Evolutionary conservation across 2,329 filamentous ascomycete species (phyloP), one percentile per base, ranked within the genome.

Genomic region (Paraphaeosphaeria minitans): DNA sequence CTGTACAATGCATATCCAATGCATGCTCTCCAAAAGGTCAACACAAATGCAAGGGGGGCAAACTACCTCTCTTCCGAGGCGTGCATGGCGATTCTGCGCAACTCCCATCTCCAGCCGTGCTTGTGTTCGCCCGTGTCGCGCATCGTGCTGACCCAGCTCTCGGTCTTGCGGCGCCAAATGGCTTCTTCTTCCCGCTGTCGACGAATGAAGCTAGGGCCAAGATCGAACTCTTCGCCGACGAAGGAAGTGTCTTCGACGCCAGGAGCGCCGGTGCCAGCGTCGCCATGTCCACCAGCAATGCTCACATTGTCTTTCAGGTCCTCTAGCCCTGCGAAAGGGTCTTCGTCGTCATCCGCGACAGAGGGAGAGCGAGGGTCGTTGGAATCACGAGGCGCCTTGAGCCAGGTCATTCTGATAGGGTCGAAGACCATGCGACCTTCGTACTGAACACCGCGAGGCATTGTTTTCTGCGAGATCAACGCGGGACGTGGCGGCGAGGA

Each of bases 401-500:
- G 84, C 95, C 95, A 99, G 75, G 93, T 96, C 94, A 99, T 98
- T 68, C 92, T 92, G 62, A 92, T 89, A 3, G 95, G 95, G 73
- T 99, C 95, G 75, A 98, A 99, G 10, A 98, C 90, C 95, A 99
- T 99, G 66, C 93, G 92, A n/a, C 93, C 91, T 58, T 97, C 93
- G 37, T 97, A 90, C 77, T 97, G 93, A 14, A 97, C 90, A 61
- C 92, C 93, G 71, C 94, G 91, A 61, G 89, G 74, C 27, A 67
- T 88, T 55, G 90, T 91, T 65, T 97, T 91, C 65, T 97, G 95
- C 49, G 93, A 93, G 69, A 99, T 99, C 19, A 99, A 84, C 6
- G 94, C 93, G 10, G 92, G 81, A 83, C 61, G 89, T 78, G 66
- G 82, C 39, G 80, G 81, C 43, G 78, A 81, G 76, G 59, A 73